These are phyloP conservation scores for Coemansia sp. DNA, from an alignment of 192 early-diverging fungal species.

Conservation along the genomic window DNA sequence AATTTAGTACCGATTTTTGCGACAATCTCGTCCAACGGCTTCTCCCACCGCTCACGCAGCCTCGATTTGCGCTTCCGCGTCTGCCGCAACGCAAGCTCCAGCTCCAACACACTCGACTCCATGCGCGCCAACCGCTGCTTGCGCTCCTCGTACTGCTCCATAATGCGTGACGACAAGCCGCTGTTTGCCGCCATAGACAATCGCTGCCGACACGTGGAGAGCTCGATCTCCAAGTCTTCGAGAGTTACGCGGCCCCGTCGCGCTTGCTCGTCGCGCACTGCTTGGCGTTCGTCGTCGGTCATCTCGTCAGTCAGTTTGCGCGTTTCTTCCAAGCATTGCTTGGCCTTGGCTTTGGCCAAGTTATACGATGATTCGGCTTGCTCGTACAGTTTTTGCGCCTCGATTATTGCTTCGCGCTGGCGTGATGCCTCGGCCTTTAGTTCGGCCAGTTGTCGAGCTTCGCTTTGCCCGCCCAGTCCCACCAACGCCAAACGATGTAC, in stretches of 20 bases:
- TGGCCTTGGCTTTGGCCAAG: conserved; percentile 52
- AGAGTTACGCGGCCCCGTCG: conserved; percentile 26
- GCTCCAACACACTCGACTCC: conserved; percentile 36
- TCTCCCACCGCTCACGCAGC: conserved; percentile 63
- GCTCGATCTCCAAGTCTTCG: conserved; percentile 67
- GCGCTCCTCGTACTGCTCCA: conserved; percentile 70
- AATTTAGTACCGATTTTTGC: conserved; percentile 67
- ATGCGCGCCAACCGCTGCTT: conserved; percentile 58
- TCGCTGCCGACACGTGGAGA: conserved; percentile 47
- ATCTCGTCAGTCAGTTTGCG: conserved; percentile 57
- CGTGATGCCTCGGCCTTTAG: conserved; percentile 21
- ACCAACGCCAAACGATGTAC: conserved; percentile 12
- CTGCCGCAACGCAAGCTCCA: conserved; percentile 39
- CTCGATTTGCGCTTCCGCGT: conserved; percentile 37
- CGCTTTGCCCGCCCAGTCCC: conserved; percentile 17
- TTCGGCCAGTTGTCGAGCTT: conserved; percentile 8
- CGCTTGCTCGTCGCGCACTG: conserved; percentile 53
- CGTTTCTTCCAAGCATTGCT: conserved; percentile 53
- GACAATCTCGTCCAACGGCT: conserved; percentile 62
- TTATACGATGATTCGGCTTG: conserved; percentile 46
- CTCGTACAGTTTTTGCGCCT: conserved; percentile 47
- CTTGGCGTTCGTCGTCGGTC: conserved; percentile 53
- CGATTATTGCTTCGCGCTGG: conserved; percentile 34
- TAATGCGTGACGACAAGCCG: conserved; percentile 51
- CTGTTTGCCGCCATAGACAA: conserved; percentile 37